Conservation (phyloP, 257 asterid genomes). For the Przewalskia tangutica region DNA sequence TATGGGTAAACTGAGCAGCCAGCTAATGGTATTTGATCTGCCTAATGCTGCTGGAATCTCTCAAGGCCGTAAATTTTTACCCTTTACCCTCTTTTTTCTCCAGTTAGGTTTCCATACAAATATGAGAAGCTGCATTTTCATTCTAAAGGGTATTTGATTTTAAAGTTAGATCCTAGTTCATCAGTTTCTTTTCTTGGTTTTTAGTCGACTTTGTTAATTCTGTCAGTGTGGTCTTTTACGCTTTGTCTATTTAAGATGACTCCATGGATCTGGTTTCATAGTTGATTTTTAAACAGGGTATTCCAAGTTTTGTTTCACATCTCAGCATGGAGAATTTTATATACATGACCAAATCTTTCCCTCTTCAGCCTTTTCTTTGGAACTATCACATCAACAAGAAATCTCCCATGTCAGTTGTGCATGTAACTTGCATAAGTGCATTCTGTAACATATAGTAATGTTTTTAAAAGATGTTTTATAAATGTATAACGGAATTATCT, state of each 20-base stretch:
- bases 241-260: neutral
- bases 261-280: neutral
- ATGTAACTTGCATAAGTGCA: too few relatives aligned
- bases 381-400: neutral
- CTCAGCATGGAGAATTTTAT: neutral
- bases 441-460: too few relatives aligned
- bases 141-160: neutral
- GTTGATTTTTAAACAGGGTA: neutral
- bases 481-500: too few relatives aligned
- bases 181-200: neutral
- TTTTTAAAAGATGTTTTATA: too few relatives aligned
- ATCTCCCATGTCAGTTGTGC: too few relatives aligned
- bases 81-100: neutral
- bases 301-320: neutral
- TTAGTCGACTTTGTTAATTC: neutral
- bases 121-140: constrained; percentile 38
- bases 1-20: neutral
- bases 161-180: neutral
- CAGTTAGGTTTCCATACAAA: constrained; percentile 30
- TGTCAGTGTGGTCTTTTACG: neutral
- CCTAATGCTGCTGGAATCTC: neutral
- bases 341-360: neutral
- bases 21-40: neutral
- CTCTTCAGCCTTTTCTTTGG: neutral
- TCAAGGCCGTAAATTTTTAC: neutral